Evolutionary conservation across 2,329 filamentous ascomycete genomes (phyloP).

Genomic region (Cordyceps javanica): DNA sequence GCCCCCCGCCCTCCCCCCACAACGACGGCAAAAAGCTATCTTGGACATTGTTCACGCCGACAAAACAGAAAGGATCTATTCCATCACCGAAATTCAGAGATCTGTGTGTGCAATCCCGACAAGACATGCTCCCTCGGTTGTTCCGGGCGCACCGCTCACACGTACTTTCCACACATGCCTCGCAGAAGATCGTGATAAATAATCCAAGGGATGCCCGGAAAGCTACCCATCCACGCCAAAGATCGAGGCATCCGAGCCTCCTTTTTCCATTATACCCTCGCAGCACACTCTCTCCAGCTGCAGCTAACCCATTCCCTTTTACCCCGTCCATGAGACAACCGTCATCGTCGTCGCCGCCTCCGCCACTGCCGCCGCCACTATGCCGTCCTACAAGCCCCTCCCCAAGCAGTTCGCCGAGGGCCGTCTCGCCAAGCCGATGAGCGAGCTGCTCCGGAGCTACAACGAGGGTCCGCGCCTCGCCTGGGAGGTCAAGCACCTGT

Average conservation of each 20-base stretch:
- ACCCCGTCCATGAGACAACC: no score
- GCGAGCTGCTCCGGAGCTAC: no score
- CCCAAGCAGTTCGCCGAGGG: not conserved
- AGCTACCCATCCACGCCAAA: not conserved
- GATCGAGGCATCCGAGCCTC: not conserved
- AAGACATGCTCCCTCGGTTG: not conserved
- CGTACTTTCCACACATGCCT: no score
- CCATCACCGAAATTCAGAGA: no score
- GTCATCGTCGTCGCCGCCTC: no score
- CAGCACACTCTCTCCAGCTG: no score
- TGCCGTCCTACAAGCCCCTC: constrained; percentile 1
- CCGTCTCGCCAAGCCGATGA: constrained; percentile 8
- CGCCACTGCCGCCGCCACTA: not conserved
- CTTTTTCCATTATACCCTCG: not conserved
- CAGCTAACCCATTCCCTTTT: no score
- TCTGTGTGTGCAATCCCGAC: not conserved
- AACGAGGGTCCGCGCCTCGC: no score
- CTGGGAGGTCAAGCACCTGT: no score
- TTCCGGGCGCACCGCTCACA: not conserved
- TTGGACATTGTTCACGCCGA: no score
- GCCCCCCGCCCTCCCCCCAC: no score
- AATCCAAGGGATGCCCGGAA: not conserved
- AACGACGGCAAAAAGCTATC: not conserved
- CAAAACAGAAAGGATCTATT: no score
- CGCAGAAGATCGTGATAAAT: not conserved